Conservation (phyloP, 2,329 filamentous ascomycete genomes). For the Trichoderma aggressivum region DNA sequence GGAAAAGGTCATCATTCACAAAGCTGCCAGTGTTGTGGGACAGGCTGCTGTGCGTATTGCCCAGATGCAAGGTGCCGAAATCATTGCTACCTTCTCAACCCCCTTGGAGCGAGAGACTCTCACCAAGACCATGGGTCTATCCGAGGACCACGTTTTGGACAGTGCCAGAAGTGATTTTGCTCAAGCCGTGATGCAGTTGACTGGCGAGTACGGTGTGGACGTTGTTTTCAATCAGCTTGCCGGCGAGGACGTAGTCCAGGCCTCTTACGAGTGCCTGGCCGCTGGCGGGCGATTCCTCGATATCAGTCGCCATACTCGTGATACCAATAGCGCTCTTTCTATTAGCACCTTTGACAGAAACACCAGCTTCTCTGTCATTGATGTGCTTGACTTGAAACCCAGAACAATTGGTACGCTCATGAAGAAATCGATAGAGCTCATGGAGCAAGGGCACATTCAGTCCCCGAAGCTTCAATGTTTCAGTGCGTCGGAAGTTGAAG, state of each 20-base stretch:
- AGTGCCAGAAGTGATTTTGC: constrained; percentile 30
- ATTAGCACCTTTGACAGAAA: constrained; percentile 23
- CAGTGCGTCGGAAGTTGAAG: not conserved
- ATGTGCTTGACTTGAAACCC: constrained; percentile 19
- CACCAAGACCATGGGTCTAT: constrained; percentile 26
- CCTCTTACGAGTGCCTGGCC: constrained; percentile 36
- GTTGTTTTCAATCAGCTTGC: constrained; percentile 34
- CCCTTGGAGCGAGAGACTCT: constrained; percentile 32
- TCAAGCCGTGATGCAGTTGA: constrained; percentile 26
- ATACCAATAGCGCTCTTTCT: constrained; percentile 8
- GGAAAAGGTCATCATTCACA: constrained; percentile 35
- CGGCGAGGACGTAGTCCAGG: constrained; percentile 28
- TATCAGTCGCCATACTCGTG: constrained; percentile 33
- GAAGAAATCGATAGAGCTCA: constrained; percentile 15
- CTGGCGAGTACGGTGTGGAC: constrained; percentile 32
- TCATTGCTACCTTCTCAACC: constrained; percentile 24
- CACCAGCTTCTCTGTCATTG: constrained; percentile 21
- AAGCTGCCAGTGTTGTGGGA: constrained; percentile 32
- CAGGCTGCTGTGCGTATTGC: constrained; percentile 31
- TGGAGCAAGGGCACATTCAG: constrained; percentile 13
- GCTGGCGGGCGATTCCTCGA: constrained; percentile 35
- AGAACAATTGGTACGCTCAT: constrained; percentile 7
- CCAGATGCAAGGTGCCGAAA: constrained; percentile 26
- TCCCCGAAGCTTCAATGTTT: constrained; percentile 1
- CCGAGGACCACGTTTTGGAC: constrained; percentile 32